Evolutionary conservation across 129 eudicot genomes (phyloP).

Genomic region (Erigeron canadensis): DNA sequence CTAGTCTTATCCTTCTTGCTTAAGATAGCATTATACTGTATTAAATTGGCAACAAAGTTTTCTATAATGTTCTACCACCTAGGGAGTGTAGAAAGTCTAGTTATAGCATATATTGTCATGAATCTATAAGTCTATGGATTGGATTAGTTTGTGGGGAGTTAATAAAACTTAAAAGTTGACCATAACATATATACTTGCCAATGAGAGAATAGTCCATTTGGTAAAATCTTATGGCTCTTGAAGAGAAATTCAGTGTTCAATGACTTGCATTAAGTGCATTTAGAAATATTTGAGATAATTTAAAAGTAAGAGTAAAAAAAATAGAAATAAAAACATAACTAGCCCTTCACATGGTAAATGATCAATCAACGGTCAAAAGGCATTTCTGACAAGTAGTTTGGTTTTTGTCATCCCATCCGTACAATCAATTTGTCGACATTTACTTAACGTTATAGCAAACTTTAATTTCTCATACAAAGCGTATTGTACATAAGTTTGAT

Average conservation of each 20-base stretch:
- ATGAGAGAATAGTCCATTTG: no score
- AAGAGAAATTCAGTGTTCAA: no score
- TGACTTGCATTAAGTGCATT: no score
- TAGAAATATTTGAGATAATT: no score
- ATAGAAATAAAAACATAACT: no score
- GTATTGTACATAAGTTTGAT: not conserved
- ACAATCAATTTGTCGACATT: constrained; percentile 7
- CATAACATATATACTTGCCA: no score
- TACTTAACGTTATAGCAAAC: not conserved
- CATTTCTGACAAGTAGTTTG: constrained; percentile 22
- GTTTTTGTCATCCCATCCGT: constrained; percentile 17
- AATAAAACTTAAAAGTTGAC: constrained; percentile 8
- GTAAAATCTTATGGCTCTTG: no score
- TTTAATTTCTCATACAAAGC: constrained; percentile 7
- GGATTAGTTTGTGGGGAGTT: constrained; percentile 17
- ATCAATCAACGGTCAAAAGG: constrained; percentile 18
- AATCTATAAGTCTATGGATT: constrained; percentile 27
- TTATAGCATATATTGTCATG: constrained; percentile 16
- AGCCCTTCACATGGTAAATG: constrained; percentile 21
- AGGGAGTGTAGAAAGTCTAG: constrained; percentile 30
- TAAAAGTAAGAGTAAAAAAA: no score
- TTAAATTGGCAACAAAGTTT: constrained; percentile 14
- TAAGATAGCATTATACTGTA: constrained; percentile 29
- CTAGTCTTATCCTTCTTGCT: constrained; percentile 39
- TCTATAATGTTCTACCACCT: constrained; percentile 20